A percentile compares a stretch with the other conserved stretches of the same genome.
phyloP scores from a whole-genome alignment of 768 basidiomycete genomes.

The Pluteus cervinus region DNA sequence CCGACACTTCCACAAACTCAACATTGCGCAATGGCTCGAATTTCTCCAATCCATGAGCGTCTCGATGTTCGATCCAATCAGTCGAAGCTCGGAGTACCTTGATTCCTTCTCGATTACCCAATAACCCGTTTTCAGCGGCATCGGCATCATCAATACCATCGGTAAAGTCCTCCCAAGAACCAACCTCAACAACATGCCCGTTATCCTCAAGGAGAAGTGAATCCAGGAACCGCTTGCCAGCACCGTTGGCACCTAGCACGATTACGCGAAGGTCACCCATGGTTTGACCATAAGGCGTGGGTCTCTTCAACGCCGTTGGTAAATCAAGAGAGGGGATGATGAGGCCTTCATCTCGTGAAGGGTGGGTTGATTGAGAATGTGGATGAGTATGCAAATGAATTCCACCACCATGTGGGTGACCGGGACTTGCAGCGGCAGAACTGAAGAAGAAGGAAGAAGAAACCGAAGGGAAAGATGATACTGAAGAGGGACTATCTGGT shows the following conservation, averaged over 20 bases:
- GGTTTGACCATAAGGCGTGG: slow-evolving; percentile 65
- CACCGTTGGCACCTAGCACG: slow-evolving; percentile 40
- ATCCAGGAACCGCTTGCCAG: slow-evolving; percentile 40
- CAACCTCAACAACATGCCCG: slow-evolving; percentile 61
- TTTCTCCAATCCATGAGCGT: slow-evolving; percentile 59
- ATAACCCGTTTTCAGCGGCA: too few species aligned
- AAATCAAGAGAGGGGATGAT: slow-evolving; percentile 67
- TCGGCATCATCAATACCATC: slow-evolving; percentile 9
- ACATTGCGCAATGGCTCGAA: slow-evolving; percentile 62
- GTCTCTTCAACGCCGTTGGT: slow-evolving; percentile 53
- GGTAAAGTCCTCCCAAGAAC: slow-evolving; percentile 46
- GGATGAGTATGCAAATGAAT: slow-evolving; percentile 33
- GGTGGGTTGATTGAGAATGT: slow-evolving; percentile 25
- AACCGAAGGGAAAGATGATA: slow-evolving; percentile 68
- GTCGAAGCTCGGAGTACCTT: slow-evolving; percentile 55
- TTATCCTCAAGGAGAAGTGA: slow-evolving; percentile 54
- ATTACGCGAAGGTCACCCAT: slow-evolving; percentile 56
- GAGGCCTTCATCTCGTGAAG: slow-evolving; percentile 41
- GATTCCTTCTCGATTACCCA: too few species aligned
- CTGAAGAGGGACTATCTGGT: slow-evolving; percentile 53
- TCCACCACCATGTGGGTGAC: slow-evolving; percentile 40
- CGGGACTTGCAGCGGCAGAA: slow-evolving; percentile 63
- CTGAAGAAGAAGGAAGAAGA: slow-evolving; percentile 77
- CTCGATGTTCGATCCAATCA: slow-evolving; percentile 64
- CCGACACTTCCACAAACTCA: slow-evolving; percentile 48